phyloP scores from a whole-genome alignment of 345 rosid genomes.

The Camelina sativa region DNA sequence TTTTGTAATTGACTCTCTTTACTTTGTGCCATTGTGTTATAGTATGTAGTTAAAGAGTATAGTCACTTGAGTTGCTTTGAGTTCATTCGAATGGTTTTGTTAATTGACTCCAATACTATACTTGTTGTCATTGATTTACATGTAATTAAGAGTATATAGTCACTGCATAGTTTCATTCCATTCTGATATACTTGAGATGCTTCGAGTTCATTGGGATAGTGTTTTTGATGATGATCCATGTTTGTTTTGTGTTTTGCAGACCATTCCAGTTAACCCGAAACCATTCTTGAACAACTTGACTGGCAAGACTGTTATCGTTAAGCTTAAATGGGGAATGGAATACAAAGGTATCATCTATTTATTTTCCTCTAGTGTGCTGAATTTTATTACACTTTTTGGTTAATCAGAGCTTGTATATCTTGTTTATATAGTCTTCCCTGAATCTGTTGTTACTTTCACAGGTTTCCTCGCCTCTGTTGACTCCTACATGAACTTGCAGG shows the following conservation, averaged over 20 bases:
- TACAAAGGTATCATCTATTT: slow-evolving; percentile 58
- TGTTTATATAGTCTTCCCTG: not conserved
- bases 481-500: slow-evolving; percentile 99
- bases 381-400: too few relatives aligned
- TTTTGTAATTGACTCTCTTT: not conserved
- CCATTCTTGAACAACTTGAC: slow-evolving; percentile 93
- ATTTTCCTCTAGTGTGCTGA: not conserved
- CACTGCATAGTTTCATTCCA: too few relatives aligned
- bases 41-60: not conserved
- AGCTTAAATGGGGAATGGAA: slow-evolving; percentile 97
- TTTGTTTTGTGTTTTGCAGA: slow-evolving; percentile 49
- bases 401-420: too few relatives aligned
- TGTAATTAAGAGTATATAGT: too few relatives aligned
- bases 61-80: not conserved
- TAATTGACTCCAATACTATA: too few relatives aligned
- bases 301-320: slow-evolving; percentile 81
- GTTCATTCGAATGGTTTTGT: not conserved
- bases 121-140: too few relatives aligned
- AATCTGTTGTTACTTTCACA: slow-evolving; percentile 34
- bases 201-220: not conserved
- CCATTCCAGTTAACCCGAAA: slow-evolving; percentile 85
- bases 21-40: not conserved
- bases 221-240: not conserved
- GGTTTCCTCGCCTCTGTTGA: slow-evolving; percentile 95
- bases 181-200: not conserved